Base-by-base conservation (phyloP, 1,284 basidiomycete species). In the Sutorius eximius region DNA sequence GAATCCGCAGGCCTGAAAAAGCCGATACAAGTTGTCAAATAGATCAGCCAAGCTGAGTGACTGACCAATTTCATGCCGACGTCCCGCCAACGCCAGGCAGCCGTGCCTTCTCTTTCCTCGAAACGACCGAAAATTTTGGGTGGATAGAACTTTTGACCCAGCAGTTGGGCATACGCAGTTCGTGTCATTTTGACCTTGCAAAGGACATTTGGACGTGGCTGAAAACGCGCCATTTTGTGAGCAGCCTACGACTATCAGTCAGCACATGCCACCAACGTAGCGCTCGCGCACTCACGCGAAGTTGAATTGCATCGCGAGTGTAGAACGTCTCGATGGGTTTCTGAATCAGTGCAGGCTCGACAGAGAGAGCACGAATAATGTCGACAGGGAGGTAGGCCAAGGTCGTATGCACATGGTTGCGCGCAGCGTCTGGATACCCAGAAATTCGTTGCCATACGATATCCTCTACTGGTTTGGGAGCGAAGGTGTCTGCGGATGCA, bases 241-340 rank as follows among this genome's bases (percentile, higher is more conserved):
- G 89, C 92, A 22, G 87, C 81, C 89, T 95, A 55, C 49, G 48
- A 18, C 22, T 32, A 24, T 46, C 49, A 8, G 22, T 59, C 50
- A 62, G 43, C 41, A 57, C 15, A 38, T 20, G 38, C 12, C 12
- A 38, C 24, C 18, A 30, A 29, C 34, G 7, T 40, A 44, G 43
- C 34, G 43, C 30, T 29, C 24, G 34, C 8, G 38, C 10, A 72
- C 86, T 68, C 69, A 95, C 93, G 42, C 93, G 84, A 52, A 98
- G 77, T 70, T 94, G 92, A 4, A 90, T 77, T 1, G 89, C 88
- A 74, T 97, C 95, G 51, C 95, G 82, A 1, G 94, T 95, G 68
- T 97, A 96, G 71, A 98, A 98, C 0, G 90, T 83, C 70, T 95
- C 93, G 3, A 91, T 81, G 0, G 95, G 91, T 63, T 85, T 87